These are phyloP conservation scores for Pythium oligandrum DNA, from an alignment of 352 stramenopile genomes.

Conservation along the genomic window DNA sequence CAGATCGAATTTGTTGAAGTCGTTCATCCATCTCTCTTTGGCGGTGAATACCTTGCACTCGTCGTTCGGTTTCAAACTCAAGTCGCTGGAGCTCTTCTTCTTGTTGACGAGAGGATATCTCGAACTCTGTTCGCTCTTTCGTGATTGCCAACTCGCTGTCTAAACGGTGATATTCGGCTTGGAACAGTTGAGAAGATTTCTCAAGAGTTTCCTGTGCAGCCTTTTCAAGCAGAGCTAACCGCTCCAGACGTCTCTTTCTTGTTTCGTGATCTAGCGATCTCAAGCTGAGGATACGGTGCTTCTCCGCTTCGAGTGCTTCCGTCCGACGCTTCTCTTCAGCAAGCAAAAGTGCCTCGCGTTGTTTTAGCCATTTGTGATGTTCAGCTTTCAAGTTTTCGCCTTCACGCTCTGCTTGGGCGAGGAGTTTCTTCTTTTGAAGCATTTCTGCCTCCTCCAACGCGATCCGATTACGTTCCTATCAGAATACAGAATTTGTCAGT, in stretches of 20 bases:
- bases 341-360: constrained; percentile 46
- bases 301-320: constrained; percentile 59
- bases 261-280: constrained; percentile 75
- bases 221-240: constrained; percentile 54
- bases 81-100: constrained; percentile 72
- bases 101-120: constrained; percentile 59
- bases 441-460: constrained; percentile 71
- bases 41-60: constrained; percentile 53
- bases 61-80: constrained; percentile 69
- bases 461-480: constrained; percentile 76
- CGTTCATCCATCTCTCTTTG: constrained; percentile 62
- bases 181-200: constrained; percentile 51
- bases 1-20: constrained; percentile 51
- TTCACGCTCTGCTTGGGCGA: constrained; percentile 53
- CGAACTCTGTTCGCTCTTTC: constrained; percentile 61
- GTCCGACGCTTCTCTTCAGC: constrained; percentile 59
- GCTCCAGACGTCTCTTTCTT: constrained; percentile 50
- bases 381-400: constrained; percentile 46
- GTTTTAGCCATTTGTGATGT: constrained; percentile 61
- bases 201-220: constrained; percentile 59
- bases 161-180: constrained; percentile 56
- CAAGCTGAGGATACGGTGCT: constrained; percentile 53
- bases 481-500: constrained; percentile 3
- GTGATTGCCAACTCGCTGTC: constrained; percentile 46
- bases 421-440: constrained; percentile 50